A percentile compares a stretch with the other conserved stretches of the same genome.
Evolutionary conservation across 495 filamentous ascomycete species (phyloP).

Genomic region (Daldinia decipiens): DNA sequence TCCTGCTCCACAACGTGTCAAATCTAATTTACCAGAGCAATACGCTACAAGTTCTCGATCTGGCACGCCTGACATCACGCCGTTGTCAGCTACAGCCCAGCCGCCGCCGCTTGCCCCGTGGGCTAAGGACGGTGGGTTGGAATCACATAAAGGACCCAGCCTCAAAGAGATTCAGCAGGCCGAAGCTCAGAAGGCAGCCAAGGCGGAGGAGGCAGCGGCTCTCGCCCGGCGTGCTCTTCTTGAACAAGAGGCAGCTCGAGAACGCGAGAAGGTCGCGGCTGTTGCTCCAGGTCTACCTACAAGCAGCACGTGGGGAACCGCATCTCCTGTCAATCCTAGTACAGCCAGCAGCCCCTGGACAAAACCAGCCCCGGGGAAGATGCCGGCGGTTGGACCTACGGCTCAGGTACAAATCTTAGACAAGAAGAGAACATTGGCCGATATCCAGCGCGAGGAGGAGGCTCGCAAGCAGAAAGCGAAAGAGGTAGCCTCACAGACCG

Average conservation of each 20-base stretch:
- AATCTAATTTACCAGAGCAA: conserved; percentile 84
- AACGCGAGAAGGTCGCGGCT: conserved; percentile 70
- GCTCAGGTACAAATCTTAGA: conserved; percentile 56
- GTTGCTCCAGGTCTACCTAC: conserved; percentile 82
- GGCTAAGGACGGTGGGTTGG: conserved; percentile 81
- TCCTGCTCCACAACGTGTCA: conserved; percentile 83
- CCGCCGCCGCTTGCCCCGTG: conserved; percentile 85
- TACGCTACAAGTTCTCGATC: conserved; percentile 78
- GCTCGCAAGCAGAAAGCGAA: conserved; percentile 81
- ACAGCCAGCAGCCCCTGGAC: conserved; percentile 69
- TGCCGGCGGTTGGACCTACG: conserved; percentile 39
- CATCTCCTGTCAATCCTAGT: conserved; percentile 65
- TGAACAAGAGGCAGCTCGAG: conserved; percentile 79
- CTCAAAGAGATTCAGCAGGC: conserved; percentile 97
- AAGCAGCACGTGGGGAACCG: conserved; percentile 89
- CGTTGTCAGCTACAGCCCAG: conserved; percentile 52
- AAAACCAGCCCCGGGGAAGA: conserved; percentile 63
- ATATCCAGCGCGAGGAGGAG: conserved; percentile 98
- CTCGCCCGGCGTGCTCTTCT: conserved; percentile 79
- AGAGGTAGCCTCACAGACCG: conserved; percentile 61
- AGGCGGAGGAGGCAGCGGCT: conserved; percentile 83
- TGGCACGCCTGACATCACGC: conserved; percentile 70
- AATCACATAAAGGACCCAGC: conserved; percentile 86
- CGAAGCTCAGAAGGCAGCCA: conserved; percentile 92
- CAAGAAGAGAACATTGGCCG: conserved; percentile 89